Base-by-base conservation (phyloP, 768 basidiomycete genomes). In the Tylopilus sp. region DNA sequence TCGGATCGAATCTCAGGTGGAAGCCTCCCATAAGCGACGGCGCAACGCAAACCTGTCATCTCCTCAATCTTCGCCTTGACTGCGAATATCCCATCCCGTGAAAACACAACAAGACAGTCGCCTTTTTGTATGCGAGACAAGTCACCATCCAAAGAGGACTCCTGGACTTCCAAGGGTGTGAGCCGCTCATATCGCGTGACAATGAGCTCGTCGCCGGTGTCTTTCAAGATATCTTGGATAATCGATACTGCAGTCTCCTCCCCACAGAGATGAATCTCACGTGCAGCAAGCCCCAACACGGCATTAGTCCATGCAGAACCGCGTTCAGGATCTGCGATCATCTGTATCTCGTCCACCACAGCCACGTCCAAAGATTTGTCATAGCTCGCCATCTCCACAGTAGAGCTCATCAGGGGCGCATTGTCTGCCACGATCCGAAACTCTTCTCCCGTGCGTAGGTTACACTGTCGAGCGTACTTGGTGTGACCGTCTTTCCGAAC, bases 341-440 rank as follows among this genome's bases (percentile, higher is more conserved):
- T 88, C 73, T 98, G 97, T 43, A 99, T 98, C 73, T 98, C 95
- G 67, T 98, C 97, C 40, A 99, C 76, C 41, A 99, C 94, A 0
- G 85, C 94, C 21, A 98, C 92, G 46, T 95, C 91, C 48, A 72
- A 74, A 4, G 53, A 52, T 17, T 43, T 55, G 2, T 57, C 54
- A 10, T 73, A 57, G 6, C 76, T 73, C 30, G 88, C 67, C 95
- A 98, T 99, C 75, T 99, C 97, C 58, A 98, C 87, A 3, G 97
- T 99, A 66, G 90, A 93, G 63, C 85, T 86, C n/a, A 76, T 51
- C 33, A 97, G 67, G 0, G 75, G 69, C 0, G 83, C 83, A 7
- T 74, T 59, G 1, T 74, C 73, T 9, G 75, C 73, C 20, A 95
- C 80, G 26, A 89, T 75, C 61, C 85, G 82, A 51, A 81, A 78